Evolutionary conservation across 768 basidiomycete genomes (phyloP).

Genomic region (Naematelia encephala): DNA sequence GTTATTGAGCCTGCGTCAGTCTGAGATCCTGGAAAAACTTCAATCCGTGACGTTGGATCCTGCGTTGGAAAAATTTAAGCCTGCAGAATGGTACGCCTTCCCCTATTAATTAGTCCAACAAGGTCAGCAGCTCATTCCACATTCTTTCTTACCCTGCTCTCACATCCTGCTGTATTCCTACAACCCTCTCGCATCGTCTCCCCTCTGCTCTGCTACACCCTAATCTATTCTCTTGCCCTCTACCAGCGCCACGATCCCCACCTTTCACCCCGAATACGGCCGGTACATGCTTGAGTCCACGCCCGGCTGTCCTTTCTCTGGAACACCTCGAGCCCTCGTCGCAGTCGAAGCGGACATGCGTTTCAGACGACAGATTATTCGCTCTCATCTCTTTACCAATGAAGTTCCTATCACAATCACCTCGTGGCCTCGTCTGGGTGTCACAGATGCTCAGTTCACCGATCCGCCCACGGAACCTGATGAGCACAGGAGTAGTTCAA

Average conservation of each 20-base stretch:
- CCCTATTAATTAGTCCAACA: neutral
- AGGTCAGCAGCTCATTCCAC: neutral
- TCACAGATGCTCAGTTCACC: slow-evolving; percentile 72
- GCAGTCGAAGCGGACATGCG: slow-evolving; percentile 94
- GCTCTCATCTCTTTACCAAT: slow-evolving; percentile 73
- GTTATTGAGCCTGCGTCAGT: slow-evolving; percentile 86
- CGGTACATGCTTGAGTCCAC: slow-evolving; percentile 98
- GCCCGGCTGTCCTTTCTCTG: slow-evolving; percentile 90
- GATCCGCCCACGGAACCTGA: slow-evolving; percentile 80
- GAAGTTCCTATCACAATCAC: slow-evolving; percentile 91
- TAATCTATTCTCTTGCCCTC: neutral
- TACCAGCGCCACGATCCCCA: slow-evolving; percentile 68
- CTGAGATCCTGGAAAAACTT: slow-evolving; percentile 83
- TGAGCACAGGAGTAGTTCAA: slow-evolving; percentile 68
- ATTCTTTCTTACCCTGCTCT: slow-evolving; percentile 3
- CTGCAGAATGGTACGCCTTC: slow-evolving; percentile 31
- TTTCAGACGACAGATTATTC: slow-evolving; percentile 79
- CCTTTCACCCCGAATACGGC: slow-evolving; percentile 97
- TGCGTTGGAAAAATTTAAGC: slow-evolving; percentile 40
- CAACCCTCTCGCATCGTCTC: neutral
- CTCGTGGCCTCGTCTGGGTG: slow-evolving; percentile 89
- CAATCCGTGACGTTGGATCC: slow-evolving; percentile 66
- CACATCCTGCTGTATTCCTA: neutral
- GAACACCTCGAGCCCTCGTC: slow-evolving; percentile 76
- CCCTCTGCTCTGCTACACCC: neutral